A percentile compares a stretch with the other conserved stretches of the same genome.
Conservation (phyloP, 1,139 yeast species). For the Taphrina sp. region DNA sequence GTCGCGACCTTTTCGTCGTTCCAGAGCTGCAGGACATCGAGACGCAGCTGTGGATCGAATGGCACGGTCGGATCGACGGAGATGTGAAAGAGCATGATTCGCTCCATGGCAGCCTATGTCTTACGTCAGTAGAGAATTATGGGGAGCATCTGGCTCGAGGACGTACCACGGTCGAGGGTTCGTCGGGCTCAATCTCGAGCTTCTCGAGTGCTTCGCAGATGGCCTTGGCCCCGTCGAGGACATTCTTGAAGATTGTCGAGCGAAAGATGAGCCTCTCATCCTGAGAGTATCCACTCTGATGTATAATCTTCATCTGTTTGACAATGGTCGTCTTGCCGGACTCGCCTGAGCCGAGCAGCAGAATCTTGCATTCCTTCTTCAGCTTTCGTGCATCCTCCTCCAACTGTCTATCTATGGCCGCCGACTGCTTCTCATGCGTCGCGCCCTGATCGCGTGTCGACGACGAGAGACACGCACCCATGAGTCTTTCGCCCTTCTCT, state of each 20-base stretch:
- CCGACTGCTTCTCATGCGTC: conserved; percentile 22
- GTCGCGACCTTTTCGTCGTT: conserved; percentile 57
- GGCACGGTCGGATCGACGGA: conserved; percentile 35
- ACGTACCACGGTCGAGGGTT: conserved; percentile 19
- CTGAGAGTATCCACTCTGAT: conserved; percentile 77
- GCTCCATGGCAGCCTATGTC: conserved; percentile 24
- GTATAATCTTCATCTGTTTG: conserved; percentile 82
- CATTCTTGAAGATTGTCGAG: conserved; percentile 90
- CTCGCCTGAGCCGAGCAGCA: conserved; percentile 88
- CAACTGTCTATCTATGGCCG: conserved; percentile 36
- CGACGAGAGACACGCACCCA: conserved; percentile 30
- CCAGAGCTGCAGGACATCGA: conserved; percentile 50
- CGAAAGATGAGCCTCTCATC: conserved; percentile 78
- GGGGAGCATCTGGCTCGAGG: too few species aligned
- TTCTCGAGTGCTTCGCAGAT: conserved; percentile 43
- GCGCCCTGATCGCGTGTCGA: conserved; percentile 9
- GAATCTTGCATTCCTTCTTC: conserved; percentile 54
- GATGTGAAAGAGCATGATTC: conserved; percentile 34
- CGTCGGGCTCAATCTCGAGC: conserved; percentile 16
- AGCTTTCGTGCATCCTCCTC: conserved; percentile 38
- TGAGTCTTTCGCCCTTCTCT: too few species aligned
- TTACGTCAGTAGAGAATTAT: background rate
- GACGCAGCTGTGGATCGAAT: conserved; percentile 38
- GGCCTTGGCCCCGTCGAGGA: conserved; percentile 82
- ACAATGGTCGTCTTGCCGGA: conserved; percentile 93